Evolutionary conservation across 345 rosid species (phyloP).

Genomic region (Camelina laxa): DNA sequence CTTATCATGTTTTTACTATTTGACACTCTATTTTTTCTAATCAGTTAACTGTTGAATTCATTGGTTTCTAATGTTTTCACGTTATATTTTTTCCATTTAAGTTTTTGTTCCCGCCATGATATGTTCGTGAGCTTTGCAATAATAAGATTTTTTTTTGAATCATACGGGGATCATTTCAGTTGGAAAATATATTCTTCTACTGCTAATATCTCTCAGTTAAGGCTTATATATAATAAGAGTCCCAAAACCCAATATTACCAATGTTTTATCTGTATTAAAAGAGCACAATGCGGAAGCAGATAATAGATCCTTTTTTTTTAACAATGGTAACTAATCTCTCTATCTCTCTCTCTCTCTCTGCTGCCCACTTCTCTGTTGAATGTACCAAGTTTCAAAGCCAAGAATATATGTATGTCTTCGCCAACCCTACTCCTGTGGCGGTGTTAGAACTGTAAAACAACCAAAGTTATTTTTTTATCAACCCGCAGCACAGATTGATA

Average conservation of each 20-base stretch:
- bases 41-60: too few species aligned
- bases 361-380: slow-evolving; percentile 21
- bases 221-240: not conserved
- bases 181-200: not conserved
- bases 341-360: not conserved
- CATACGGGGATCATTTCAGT: not conserved
- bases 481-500: not conserved
- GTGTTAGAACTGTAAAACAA: slow-evolving; percentile 40
- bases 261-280: not conserved
- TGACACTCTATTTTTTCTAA: too few species aligned
- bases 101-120: too few species aligned
- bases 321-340: not conserved
- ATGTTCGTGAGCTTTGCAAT: too few species aligned
- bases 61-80: too few species aligned
- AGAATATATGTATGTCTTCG: slow-evolving; percentile 17
- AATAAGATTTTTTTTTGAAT: too few species aligned
- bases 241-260: slow-evolving; percentile 22
- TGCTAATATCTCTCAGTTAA: slow-evolving; percentile 7
- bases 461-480: slow-evolving; percentile 2
- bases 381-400: slow-evolving; percentile 22
- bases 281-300: slow-evolving; percentile 17
- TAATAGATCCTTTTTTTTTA: not conserved
- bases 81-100: too few species aligned
- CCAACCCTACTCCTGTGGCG: slow-evolving; percentile 37
- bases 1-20: too few species aligned